phyloP scores from a whole-genome alignment of 495 filamentous ascomycete species.

The Paragyromitra xinjiangensis region DNA sequence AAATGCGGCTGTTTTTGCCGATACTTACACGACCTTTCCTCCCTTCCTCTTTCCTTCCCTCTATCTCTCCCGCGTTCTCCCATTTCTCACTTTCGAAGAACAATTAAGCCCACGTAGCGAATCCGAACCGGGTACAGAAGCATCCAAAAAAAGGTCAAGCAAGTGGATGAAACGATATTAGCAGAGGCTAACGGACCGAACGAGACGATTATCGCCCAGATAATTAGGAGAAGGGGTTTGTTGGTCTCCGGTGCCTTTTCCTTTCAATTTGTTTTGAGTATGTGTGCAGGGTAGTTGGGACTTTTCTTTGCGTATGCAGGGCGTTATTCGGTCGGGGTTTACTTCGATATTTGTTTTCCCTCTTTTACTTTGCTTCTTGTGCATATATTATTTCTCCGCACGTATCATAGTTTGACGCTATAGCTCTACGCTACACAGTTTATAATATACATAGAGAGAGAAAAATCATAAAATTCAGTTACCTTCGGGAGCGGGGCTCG shows the following conservation, averaged over 20 bases:
- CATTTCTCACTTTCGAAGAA: conserved; percentile 35
- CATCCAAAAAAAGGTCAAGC: conserved; percentile 23
- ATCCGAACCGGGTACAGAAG: conserved; percentile 28
- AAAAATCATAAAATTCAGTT: conserved; percentile 18
- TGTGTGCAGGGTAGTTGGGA: conserved; percentile 12
- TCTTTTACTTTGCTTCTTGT: conserved; percentile 40
- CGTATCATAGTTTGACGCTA: conserved; percentile 43
- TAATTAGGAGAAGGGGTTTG: conserved; percentile 33
- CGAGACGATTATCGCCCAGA: conserved; percentile 36
- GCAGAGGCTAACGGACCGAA: conserved; percentile 37
- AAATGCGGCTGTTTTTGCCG: conserved; percentile 33
- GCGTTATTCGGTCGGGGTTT: conserved; percentile 36
- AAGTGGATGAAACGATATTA: conserved; percentile 22
- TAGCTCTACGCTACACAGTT: conserved; percentile 30
- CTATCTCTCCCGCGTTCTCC: conserved; percentile 11
- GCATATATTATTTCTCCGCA: conserved; percentile 36
- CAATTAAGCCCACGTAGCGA: conserved; percentile 40
- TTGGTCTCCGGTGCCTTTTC: conserved; percentile 33
- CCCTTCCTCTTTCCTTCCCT: conserved; percentile 9
- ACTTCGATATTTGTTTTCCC: conserved; percentile 33
- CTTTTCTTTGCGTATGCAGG: conserved; percentile 37
- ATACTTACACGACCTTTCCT: conserved; percentile 18
- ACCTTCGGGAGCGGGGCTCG: not conserved
- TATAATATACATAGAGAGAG: conserved; percentile 44
- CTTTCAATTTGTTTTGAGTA: conserved; percentile 40